These are phyloP conservation scores for Incumbomyces delicatus DNA, from an alignment of 2,329 filamentous ascomycete species.

Conservation along the genomic window DNA sequence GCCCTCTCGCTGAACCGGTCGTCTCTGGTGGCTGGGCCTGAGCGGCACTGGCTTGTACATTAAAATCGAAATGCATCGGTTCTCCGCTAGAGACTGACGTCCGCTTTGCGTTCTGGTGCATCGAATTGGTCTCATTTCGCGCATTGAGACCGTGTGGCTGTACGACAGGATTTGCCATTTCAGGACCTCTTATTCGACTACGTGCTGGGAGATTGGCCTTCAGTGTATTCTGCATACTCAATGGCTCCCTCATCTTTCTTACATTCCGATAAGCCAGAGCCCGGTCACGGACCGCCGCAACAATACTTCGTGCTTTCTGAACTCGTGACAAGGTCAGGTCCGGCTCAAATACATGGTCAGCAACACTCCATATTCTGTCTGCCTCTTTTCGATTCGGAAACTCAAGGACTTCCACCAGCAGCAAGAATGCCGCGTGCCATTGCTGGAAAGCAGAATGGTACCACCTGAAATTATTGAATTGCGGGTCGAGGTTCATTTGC, in stretches of 20 bases:
- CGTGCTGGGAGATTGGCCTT: neutral
- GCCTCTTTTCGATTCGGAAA: constrained; percentile 49
- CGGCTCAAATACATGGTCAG: constrained; percentile 63
- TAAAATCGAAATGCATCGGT: neutral
- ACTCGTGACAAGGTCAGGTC: constrained; percentile 42
- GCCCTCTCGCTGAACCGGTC: no score
- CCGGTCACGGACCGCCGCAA: constrained; percentile 50
- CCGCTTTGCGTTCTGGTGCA: neutral
- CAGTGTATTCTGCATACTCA: constrained; percentile 15
- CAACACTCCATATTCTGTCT: constrained; percentile 58
- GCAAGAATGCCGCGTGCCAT: constrained; percentile 59
- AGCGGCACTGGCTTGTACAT: neutral
- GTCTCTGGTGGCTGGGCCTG: neutral
- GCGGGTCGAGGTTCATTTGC: constrained; percentile 43
- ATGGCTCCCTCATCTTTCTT: constrained; percentile 23
- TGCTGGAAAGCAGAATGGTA: constrained; percentile 63
- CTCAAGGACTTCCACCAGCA: constrained; percentile 58
- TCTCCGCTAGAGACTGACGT: neutral
- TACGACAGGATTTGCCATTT: neutral
- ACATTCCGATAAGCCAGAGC: constrained; percentile 24
- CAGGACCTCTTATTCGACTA: constrained; percentile 2
- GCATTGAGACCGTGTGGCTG: no score
- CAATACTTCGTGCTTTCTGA: constrained; percentile 51
- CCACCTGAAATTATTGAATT: constrained; percentile 55
- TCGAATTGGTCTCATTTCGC: neutral